Evolutionary conservation across 2,329 filamentous ascomycete species (phyloP), one percentile per base, ranked within the genome.

Genomic region (Alternaria sp.): DNA sequence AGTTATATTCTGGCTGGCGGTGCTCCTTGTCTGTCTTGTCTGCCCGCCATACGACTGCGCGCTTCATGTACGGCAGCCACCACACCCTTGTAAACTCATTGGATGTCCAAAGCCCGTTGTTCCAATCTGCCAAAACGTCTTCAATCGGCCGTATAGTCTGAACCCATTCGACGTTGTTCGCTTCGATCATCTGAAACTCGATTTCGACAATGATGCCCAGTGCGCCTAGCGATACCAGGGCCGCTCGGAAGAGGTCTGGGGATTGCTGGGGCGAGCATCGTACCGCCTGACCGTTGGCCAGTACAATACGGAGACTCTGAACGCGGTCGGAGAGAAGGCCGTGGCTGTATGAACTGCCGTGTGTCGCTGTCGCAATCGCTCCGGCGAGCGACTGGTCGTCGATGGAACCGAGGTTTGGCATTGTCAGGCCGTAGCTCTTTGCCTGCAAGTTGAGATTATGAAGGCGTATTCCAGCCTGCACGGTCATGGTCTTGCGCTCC

Each of bases 51-150:
- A 96, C 87, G 48, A 98, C 91, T 0, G 92, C 93, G 46, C 92
- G 87, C 57, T 92, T 88, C 75, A 91, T 93, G 80, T 98, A 97
- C 0, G 95, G 95, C 75, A 97, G 89, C 95, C 95, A 99, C 94
- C 95, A 99, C 28, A 97, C 93, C 28, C 95, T 87, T 26, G 96
- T 92, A 74, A 94, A 99, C 78, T 98, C 93, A 62, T 89, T 88
- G 62, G 88, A 86, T 1, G 87, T 92, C 94, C 95, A 98, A 14
- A 98, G 84, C 34, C 86, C 85, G 7, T 81, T 84, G 18, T 89
- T 80, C 93, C 95, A 98, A 7, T 86, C 83, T 11, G 84, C 81
- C 48, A 96, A 83, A 64, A 97, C 86, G 46, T 87, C 84, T 44
- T 82, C 75, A 62, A 97, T 89, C 1, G 88, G 80, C 63, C 92